phyloP scores from a whole-genome alignment of 2,329 filamentous ascomycete genomes.

The Nemania sp. region DNA sequence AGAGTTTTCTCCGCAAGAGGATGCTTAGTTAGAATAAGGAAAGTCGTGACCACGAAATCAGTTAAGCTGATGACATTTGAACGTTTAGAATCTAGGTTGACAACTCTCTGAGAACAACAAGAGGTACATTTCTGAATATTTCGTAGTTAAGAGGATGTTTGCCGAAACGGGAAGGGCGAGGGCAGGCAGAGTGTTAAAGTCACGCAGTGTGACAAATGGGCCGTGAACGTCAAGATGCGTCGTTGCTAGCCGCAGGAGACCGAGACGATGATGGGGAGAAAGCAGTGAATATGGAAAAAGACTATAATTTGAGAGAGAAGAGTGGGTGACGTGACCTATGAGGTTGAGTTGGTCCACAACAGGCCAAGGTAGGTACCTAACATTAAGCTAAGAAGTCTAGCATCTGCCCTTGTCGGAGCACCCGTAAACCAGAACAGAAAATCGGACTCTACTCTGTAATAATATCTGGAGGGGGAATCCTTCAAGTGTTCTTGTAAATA shows the following conservation, averaged over 20 bases:
- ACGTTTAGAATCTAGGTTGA: constrained; percentile 43
- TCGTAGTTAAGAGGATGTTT: constrained; percentile 40
- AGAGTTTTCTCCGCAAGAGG: constrained; percentile 8
- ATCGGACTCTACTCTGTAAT: constrained; percentile 62
- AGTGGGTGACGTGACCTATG: constrained; percentile 43
- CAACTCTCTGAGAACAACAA: constrained; percentile 40
- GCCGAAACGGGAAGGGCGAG: constrained; percentile 47
- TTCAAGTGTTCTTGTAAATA: constrained; percentile 46
- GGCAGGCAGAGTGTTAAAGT: constrained; percentile 35
- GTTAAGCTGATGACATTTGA: constrained; percentile 23
- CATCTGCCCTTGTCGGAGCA: constrained; percentile 52
- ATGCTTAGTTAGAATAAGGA: constrained; percentile 32
- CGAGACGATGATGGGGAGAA: constrained; percentile 43
- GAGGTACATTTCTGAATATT: constrained; percentile 39
- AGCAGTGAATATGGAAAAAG: constrained; percentile 44
- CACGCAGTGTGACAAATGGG: constrained; percentile 41
- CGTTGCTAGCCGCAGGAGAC: constrained; percentile 37
- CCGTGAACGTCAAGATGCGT: constrained; percentile 38
- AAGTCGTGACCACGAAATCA: constrained; percentile 26
- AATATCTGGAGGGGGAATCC: constrained; percentile 56
- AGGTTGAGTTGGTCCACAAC: constrained; percentile 44
- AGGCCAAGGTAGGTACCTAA: constrained; percentile 41
- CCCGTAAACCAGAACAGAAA: constrained; percentile 60
- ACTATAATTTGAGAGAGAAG: constrained; percentile 47
- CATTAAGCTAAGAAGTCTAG: constrained; percentile 35